Base-by-base conservation (phyloP, 75 land plant species). In the Pinus albicaulis region DNA sequence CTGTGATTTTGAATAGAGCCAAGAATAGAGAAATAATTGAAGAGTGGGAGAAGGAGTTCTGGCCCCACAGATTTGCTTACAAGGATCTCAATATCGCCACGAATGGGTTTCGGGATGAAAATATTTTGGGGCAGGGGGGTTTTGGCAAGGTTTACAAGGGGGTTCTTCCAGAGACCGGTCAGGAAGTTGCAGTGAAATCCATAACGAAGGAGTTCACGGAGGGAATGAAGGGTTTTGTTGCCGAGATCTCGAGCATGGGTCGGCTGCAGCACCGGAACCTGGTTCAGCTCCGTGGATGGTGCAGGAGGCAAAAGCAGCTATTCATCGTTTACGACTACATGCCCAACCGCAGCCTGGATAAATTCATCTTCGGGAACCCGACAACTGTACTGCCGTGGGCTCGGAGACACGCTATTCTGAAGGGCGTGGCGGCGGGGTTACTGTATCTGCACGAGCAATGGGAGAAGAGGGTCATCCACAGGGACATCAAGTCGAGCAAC, bases 241-340 rank as follows among this genome's bases (percentile, higher is more conserved):
- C 86, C 0, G 88, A 86, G 75, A 28, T 86, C 15, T 56, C 78
- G 36, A 86, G 78, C 66, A 76, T 84, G 41, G 78, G 88, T 56
- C 69, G 76, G 53, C 83, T 86, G 61, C 52, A 83, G 20, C 88
- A 86, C 74, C 82, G 88, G 17, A 86, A 84, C 74, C 52, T 86
- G 10, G 86, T 84, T 26, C 83, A 41, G 31, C 79, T 86, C 11
- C 72, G 63, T 26, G 88, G 88, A 17, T 86, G 82, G 74, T 84
- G 88, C 77, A 24, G 72, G 63, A 24, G 69, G 12, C 59, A 63
- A 41, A 55, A 58, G 6, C 73, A 77, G 53, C 73, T 76, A 57
- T 22, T 76, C 20, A 16, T 80, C 11, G 81, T 80, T 14, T 80
- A 80, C 59, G 81, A 80, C n/a, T 63, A 36, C 55, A 76, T 80